These are phyloP conservation scores for Athelia sp. DNA, from an alignment of 1,284 basidiomycete species.

Conservation along the genomic window DNA sequence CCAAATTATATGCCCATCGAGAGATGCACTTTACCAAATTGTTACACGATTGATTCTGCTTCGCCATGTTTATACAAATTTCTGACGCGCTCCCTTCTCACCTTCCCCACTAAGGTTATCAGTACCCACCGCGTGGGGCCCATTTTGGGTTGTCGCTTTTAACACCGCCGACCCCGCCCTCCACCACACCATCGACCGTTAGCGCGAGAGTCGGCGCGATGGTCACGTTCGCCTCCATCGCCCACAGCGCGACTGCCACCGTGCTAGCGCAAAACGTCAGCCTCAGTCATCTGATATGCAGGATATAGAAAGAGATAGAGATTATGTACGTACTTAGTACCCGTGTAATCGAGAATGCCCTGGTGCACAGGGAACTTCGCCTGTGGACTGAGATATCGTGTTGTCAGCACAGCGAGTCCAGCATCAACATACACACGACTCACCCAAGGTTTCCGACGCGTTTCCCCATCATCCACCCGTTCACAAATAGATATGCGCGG, in stretches of 20 bases:
- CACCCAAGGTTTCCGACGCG: slow-evolving; percentile 67
- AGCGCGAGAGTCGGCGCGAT: slow-evolving; percentile 52
- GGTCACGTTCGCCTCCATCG: slow-evolving; percentile 42
- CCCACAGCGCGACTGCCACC: slow-evolving; percentile 68
- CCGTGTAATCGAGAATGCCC: slow-evolving; percentile 68
- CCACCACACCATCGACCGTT: slow-evolving; percentile 50
- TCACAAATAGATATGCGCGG: slow-evolving; percentile 69
- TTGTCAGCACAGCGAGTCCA: not conserved
- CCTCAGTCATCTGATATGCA: slow-evolving; percentile 2
- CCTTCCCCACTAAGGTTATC: slow-evolving; percentile 12
- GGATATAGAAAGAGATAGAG: not conserved
- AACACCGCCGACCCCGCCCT: slow-evolving; percentile 61
- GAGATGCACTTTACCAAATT: too few species aligned
- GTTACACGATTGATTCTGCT: too few species aligned
- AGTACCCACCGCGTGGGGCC: slow-evolving; percentile 22
- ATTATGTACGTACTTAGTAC: slow-evolving; percentile 52
- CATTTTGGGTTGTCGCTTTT: slow-evolving; percentile 56
- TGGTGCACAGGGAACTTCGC: slow-evolving; percentile 73
- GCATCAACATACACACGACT: slow-evolving; percentile 11
- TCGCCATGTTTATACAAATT: too few species aligned
- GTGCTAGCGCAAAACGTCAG: slow-evolving; percentile 39
- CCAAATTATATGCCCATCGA: too few species aligned
- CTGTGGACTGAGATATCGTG: slow-evolving; percentile 48
- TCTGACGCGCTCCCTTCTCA: too few species aligned
- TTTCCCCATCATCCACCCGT: slow-evolving; percentile 87